phyloP scores from a whole-genome alignment of 2,329 filamentous ascomycete species.

The Pseudogymnoascus sp. region DNA sequence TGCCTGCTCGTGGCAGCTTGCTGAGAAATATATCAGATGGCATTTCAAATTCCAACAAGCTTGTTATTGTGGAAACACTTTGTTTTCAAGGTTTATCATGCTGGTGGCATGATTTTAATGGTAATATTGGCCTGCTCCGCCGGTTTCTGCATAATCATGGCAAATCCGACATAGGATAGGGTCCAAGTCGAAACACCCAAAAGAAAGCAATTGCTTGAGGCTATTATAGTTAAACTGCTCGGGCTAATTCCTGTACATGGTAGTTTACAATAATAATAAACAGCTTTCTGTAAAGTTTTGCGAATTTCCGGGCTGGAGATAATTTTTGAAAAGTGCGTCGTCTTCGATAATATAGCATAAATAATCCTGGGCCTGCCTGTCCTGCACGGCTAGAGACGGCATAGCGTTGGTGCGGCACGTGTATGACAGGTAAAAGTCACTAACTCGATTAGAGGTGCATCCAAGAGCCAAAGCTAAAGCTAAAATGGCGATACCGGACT shows the following conservation, averaged over 20 bases:
- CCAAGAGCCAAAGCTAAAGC: neutral
- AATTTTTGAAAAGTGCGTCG: neutral
- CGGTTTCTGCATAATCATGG: conserved; percentile 1
- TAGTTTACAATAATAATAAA: neutral
- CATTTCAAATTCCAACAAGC: neutral
- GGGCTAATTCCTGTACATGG: conserved; percentile 6
- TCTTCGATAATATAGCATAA: neutral
- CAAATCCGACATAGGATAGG: conserved; percentile 9
- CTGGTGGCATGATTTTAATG: conserved; percentile 1
- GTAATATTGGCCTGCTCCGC: conserved; percentile 8
- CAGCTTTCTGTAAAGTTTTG: neutral
- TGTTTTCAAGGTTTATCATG: neutral
- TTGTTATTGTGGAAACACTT: neutral
- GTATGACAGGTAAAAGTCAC: neutral
- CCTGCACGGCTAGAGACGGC: neutral
- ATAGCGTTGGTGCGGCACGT: neutral
- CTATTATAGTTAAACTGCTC: neutral
- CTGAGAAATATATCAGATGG: neutral
- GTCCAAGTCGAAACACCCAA: neutral
- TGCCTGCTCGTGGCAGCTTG: neutral
- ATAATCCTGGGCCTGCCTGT: neutral
- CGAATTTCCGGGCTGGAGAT: neutral
- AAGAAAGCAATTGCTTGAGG: conserved; percentile 4
- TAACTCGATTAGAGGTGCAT: neutral
- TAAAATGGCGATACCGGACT: neutral